Base-by-base conservation (phyloP, 192 early-diverging fungal species). In the Rhizoclosmatium globosum region DNA sequence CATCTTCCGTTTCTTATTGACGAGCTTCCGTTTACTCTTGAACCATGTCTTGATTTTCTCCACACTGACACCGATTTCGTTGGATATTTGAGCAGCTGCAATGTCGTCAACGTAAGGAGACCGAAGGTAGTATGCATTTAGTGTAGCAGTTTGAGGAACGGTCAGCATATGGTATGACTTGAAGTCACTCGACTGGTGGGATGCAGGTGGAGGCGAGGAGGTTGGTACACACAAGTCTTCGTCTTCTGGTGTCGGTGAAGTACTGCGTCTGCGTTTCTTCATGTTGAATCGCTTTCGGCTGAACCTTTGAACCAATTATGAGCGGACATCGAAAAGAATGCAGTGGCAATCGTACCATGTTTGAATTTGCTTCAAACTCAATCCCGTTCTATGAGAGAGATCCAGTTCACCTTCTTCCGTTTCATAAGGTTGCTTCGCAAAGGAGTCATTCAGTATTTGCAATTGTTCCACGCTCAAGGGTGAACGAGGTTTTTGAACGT, bases 21-120 rank as follows among this genome's bases (percentile, higher is more conserved):
- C 21, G 7, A 67, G 21, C 65, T 67, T 67, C 21, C 65, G 3
- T 21, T 67, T 67, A 7, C 38, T 42, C 65, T 67, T 67, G 65
- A 67, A 67, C 65, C 65, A 67, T 21, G 65, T 67, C 43, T 67
- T 67, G 65, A 67, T 44, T 44, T 67, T 67, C 43, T 67, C 65
- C 9, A 67, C 65, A 3, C 4, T 38, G 3, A 67, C 65, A 6
- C 65, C 44, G 43, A 67, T 67, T 21, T 67, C 41, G 7, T 3
- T 39, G 43, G 41, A 45, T 38, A 67, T 67, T 21, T 45, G 44
- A 4, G 21, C 3, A 9, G 65, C 38, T 7, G 21, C 44, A 4
- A 7, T 13, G 21, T 67, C 65, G 21, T 67, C 65, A 3, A 67
- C 65, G 65, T 67, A 67, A 9, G 65, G 65, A 39, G 6, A 42